Conservation (phyloP, 140 eudicot genomes). For the Oenanthe javanica region DNA sequence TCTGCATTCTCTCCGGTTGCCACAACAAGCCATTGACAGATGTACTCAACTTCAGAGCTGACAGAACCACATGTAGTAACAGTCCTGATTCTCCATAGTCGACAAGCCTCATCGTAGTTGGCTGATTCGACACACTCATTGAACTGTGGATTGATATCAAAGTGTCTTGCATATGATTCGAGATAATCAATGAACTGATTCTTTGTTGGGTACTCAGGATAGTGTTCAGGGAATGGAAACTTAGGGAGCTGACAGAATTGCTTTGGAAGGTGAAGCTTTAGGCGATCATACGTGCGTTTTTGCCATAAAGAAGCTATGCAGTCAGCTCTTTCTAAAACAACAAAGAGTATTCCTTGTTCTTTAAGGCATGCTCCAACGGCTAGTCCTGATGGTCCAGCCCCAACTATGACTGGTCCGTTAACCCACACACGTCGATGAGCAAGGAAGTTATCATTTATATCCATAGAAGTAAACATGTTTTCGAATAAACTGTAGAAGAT, state of each 20-base stretch:
- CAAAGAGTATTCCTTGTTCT: slow-evolving; percentile 82
- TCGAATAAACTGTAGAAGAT: background rate
- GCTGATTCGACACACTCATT: slow-evolving; percentile 78
- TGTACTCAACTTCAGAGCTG: slow-evolving; percentile 62
- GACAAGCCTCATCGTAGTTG: slow-evolving; percentile 59
- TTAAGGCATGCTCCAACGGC: slow-evolving; percentile 54
- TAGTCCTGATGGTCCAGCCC: slow-evolving; percentile 63
- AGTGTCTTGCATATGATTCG: slow-evolving; percentile 57
- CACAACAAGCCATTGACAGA: slow-evolving; percentile 79
- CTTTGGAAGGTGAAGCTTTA: slow-evolving; percentile 87
- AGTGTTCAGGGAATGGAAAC: slow-evolving; percentile 63
- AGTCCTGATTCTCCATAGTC: slow-evolving; percentile 68
- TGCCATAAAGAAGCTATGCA: slow-evolving; percentile 97
- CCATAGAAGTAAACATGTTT: slow-evolving; percentile 32
- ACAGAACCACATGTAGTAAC: slow-evolving; percentile 20
- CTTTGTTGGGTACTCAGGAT: slow-evolving; percentile 78
- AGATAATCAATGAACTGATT: slow-evolving; percentile 75
- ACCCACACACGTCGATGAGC: slow-evolving; percentile 49
- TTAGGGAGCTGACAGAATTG: slow-evolving; percentile 82
- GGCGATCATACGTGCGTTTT: slow-evolving; percentile 70
- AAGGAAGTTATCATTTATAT: slow-evolving; percentile 11
- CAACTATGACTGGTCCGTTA: slow-evolving; percentile 58
- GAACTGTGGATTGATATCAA: slow-evolving; percentile 63
- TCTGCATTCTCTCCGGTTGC: slow-evolving; percentile 90
- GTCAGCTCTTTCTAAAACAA: slow-evolving; percentile 66